These are phyloP conservation scores for Phytophthora sp. DNA, from an alignment of 352 stramenopile genomes.

Conservation along the genomic window DNA sequence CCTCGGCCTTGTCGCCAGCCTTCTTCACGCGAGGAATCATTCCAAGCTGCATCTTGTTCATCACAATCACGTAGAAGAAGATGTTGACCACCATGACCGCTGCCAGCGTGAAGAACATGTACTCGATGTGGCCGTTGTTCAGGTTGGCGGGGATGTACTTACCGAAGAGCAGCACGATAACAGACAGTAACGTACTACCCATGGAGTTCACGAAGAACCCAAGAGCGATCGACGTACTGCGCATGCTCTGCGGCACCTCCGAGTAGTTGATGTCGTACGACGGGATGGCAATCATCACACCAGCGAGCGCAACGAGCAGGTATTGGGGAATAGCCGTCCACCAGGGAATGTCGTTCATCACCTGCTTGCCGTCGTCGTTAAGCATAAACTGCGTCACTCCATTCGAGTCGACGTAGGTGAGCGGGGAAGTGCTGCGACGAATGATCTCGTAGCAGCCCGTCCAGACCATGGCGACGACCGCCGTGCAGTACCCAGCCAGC, in stretches of 20 bases:
- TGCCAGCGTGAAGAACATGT: constrained; percentile 3
- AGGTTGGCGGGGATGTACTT: constrained; percentile 3
- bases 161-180: neutral
- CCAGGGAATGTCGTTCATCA: constrained; percentile 1
- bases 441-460: constrained; percentile 3
- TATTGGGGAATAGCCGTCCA: neutral
- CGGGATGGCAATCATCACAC: constrained; percentile 3
- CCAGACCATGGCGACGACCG: constrained; percentile 1
- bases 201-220: constrained; percentile 1
- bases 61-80: neutral
- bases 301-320: neutral
- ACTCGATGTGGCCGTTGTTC: constrained; percentile 1
- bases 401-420: neutral
- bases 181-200: neutral
- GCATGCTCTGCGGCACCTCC: constrained; percentile 1
- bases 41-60: constrained; percentile 1
- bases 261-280: constrained; percentile 4
- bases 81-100: constrained; percentile 1
- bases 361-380: neutral
- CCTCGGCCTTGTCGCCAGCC: neutral
- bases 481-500: neutral
- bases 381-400: neutral
- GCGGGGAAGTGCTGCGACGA: neutral
- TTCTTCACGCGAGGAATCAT: neutral
- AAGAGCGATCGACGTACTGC: neutral